A percentile compares a stretch with the other conserved stretches of the same genome.
Conservation (phyloP, 768 basidiomycete species). For the Botryobasidium botryosum region DNA sequence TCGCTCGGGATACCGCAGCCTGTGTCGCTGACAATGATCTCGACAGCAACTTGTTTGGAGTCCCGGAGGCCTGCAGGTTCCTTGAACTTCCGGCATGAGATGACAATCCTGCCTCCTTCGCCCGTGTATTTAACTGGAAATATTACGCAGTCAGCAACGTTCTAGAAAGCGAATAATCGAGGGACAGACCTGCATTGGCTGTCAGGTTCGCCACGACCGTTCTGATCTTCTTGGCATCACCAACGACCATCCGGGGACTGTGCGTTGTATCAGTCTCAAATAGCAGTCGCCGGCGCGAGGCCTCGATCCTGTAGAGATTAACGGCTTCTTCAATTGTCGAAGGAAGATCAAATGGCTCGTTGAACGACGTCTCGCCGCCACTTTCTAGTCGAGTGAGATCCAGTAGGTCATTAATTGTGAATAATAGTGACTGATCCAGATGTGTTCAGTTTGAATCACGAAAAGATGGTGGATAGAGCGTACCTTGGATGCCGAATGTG, state of each 20-base stretch:
- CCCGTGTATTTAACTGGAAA: constrained; percentile 52
- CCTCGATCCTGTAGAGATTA: constrained; percentile 46
- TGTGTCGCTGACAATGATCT: constrained; percentile 55
- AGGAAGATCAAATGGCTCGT: constrained; percentile 57
- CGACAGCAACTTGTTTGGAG: constrained; percentile 36
- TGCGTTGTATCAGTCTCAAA: constrained; percentile 40
- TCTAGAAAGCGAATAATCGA: background rate
- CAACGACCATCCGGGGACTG: constrained; percentile 44
- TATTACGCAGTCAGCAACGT: background rate
- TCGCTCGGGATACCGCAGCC: constrained; percentile 50
- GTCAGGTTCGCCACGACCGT: constrained; percentile 65
- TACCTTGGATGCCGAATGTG: constrained; percentile 61
- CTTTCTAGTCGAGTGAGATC: constrained; percentile 65
- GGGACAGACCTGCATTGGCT: constrained; percentile 46
- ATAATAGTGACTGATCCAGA: constrained; percentile 40
- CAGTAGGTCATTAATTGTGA: constrained; percentile 71
- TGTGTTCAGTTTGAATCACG: background rate
- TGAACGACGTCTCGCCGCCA: constrained; percentile 56
- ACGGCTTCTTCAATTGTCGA: constrained; percentile 44
- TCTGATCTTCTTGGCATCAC: constrained; percentile 55
- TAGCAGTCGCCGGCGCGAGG: constrained; percentile 37
- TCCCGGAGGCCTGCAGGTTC: constrained; percentile 35
- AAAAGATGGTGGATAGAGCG: constrained; percentile 1
- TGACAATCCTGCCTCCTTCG: constrained; percentile 39
- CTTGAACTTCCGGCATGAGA: constrained; percentile 35